phyloP scores from a whole-genome alignment of 176 grass and related monocot genomes.

The Carex pumila region DNA sequence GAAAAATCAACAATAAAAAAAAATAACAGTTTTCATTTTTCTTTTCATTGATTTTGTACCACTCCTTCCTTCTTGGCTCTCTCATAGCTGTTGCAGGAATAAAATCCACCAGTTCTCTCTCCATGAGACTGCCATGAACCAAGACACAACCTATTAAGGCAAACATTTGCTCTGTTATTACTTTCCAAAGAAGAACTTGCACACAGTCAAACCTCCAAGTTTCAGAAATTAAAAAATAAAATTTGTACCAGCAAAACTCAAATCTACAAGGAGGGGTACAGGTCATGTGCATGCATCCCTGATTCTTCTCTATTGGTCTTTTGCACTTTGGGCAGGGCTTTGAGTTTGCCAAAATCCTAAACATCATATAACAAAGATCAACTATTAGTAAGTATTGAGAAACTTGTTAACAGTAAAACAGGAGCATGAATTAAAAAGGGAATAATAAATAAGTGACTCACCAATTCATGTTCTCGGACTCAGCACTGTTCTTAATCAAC shows the following conservation, averaged over 20 bases:
- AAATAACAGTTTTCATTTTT: neutral
- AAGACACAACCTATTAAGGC: constrained; percentile 68
- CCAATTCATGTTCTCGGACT: constrained; percentile 99
- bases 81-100: constrained; percentile 98
- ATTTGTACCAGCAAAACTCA: constrained; percentile 86
- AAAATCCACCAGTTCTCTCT: constrained; percentile 90
- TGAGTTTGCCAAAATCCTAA: constrained; percentile 95
- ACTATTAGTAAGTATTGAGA: constrained; percentile 20
- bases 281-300: constrained; percentile 98
- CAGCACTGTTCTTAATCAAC: constrained; percentile 90
- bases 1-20: neutral
- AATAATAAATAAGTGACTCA: constrained; percentile 26
- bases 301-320: constrained; percentile 93
- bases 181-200: constrained; percentile 1
- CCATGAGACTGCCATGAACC: constrained; percentile 75
- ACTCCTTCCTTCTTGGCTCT: constrained; percentile 65
- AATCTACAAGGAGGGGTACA: constrained; percentile 95
- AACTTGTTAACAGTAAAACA: neutral
- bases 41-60: constrained; percentile 34
- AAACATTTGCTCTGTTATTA: constrained; percentile 14
- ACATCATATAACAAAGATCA: constrained; percentile 27
- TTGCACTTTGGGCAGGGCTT: constrained; percentile 98
- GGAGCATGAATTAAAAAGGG: neutral
- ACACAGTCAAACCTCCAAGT: constrained; percentile 7
- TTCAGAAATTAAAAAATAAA: constrained; percentile 14